A percentile compares a stretch with the other conserved stretches of the same genome.
phyloP scores from a whole-genome alignment of 805 yeast genomes.

The Yarrowia alimentaria region DNA sequence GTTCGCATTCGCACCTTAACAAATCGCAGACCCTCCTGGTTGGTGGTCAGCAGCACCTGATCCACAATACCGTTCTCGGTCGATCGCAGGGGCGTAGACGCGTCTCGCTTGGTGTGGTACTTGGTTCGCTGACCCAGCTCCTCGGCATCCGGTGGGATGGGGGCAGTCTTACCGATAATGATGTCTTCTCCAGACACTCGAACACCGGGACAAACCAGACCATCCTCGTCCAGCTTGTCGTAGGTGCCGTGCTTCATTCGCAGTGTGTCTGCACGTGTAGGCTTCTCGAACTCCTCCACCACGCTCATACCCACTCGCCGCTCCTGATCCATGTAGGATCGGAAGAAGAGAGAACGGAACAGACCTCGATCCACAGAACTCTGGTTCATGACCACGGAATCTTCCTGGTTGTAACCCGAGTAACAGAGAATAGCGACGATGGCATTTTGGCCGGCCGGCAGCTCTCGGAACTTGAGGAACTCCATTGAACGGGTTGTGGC shows the following conservation, averaged over 20 bases:
- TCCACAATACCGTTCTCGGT: conserved; percentile 98
- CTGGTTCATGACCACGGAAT: conserved; percentile 99
- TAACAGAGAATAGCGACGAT: conserved; percentile 97
- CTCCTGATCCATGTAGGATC: conserved; percentile 98
- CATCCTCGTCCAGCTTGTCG: conserved; percentile 97
- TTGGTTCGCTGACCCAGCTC: conserved; percentile 98
- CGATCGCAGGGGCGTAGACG: conserved; percentile 93
- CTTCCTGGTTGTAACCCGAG: conserved; percentile 99
- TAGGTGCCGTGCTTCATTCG: conserved; percentile 97
- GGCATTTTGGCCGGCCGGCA: conserved; percentile 99
- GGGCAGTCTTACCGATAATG: conserved; percentile 97
- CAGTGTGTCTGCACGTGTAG: conserved; percentile 89
- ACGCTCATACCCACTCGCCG: conserved; percentile 98
- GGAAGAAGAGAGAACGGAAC: conserved; percentile 91
- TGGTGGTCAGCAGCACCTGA: conserved; percentile 93
- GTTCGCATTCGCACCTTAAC: conserved; percentile 99
- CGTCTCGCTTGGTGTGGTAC: conserved; percentile 97
- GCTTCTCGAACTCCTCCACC: conserved; percentile 96
- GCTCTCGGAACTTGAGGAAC: conserved; percentile 90
- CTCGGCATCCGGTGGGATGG: conserved; percentile 98
- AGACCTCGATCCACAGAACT: conserved; percentile 95
- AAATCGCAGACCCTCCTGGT: conserved; percentile 96
- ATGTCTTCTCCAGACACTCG: conserved; percentile 99
- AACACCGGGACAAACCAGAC: conserved; percentile 95
- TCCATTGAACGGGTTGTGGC: conserved; percentile 99